Base-by-base conservation (phyloP, 2,329 filamentous ascomycete species). In the Colletotrichum eremochloae region DNA sequence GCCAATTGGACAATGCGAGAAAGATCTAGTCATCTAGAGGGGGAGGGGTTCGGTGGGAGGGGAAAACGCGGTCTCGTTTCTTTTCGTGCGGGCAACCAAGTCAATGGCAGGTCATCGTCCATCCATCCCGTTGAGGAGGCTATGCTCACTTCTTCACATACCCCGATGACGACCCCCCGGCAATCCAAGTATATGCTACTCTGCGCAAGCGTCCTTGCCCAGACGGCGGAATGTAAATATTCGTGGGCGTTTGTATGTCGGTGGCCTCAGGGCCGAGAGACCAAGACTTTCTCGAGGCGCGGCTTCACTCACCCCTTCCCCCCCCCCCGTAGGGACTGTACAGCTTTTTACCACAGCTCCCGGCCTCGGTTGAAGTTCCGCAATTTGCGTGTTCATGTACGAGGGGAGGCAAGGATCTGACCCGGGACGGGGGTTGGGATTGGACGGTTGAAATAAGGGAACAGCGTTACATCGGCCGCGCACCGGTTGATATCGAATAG, bases 221-320 rank as follows among this genome's bases (percentile, higher is more conserved):
- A 67, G 57, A 53, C 68, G 52, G 68, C 57, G 6, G 44, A 63
- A 68, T 2, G n/a, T 18, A n/a, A n/a, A 11, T 31, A n/a, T 55
- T 69, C n/a, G 55, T 69, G 58, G 38, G 29, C 24, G 65, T 20
- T 72, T 66, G 66, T 55, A 64, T 61, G 66, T 72, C 69, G 69
- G 69, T 69, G 60, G 53, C 69, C 61, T 69, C 69, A 69, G 69
- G 38, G n/a, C 69, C 69, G 69, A 72, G 69, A 72, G 52, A 36
- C 36, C 20, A 38, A 53, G 38, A 38, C 24, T 18, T 72, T 38
- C 20, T 46, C 20, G 7, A 46, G 20, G 20, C 44, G 44, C 20
- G 44, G n/a, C 44, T 46, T 46, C 42, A 44, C 6, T 7, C 42
- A 15, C 18, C 18, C 9, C 42, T 15, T 12, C 11, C 12, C 40